phyloP scores from a whole-genome alignment of 805 yeast species.

The Sugiyamaella qingdaonensis region DNA sequence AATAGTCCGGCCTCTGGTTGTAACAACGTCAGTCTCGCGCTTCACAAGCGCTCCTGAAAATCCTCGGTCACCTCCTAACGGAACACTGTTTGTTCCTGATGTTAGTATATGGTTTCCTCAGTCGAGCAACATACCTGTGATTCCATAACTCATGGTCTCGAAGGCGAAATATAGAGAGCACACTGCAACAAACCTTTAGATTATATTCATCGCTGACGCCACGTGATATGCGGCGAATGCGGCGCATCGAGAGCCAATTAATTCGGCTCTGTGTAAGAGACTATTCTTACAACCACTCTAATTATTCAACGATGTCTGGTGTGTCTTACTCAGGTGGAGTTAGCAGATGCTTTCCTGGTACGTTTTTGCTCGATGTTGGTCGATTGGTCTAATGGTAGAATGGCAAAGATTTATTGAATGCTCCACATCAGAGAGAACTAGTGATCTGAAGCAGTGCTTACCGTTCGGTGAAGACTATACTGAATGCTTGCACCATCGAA shows the following conservation, averaged over 20 bases:
- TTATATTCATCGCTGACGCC: too few relatives aligned
- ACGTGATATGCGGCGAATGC: neutral
- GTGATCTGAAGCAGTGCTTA: slow-evolving; percentile 37
- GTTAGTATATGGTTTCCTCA: too few relatives aligned
- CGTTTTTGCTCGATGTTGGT: slow-evolving; percentile 14
- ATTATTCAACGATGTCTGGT: slow-evolving; percentile 31
- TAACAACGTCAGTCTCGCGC: neutral
- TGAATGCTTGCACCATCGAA: slow-evolving; percentile 48
- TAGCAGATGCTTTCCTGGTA: slow-evolving; percentile 44
- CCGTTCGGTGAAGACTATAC: slow-evolving; percentile 44
- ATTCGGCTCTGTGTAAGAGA: slow-evolving; percentile 3
- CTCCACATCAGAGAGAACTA: slow-evolving; percentile 39
- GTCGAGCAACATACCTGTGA: neutral
- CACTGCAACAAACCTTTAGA: too few relatives aligned
- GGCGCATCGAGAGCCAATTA: slow-evolving; percentile 10
- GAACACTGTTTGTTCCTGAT: slow-evolving; percentile 7
- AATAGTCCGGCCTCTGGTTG: slow-evolving; percentile 1
- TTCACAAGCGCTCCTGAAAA: slow-evolving; percentile 1
- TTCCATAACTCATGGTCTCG: neutral
- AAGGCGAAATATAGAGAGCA: neutral
- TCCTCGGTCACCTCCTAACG: slow-evolving; percentile 2
- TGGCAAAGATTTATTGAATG: slow-evolving; percentile 47
- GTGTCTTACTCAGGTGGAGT: slow-evolving; percentile 41
- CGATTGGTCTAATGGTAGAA: slow-evolving; percentile 22
- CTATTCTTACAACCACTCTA: slow-evolving; percentile 3